Evolutionary conservation across 2,329 filamentous ascomycete species (phyloP), one percentile per base, ranked within the genome.

Genomic region (Trichoderma semiorbis): DNA sequence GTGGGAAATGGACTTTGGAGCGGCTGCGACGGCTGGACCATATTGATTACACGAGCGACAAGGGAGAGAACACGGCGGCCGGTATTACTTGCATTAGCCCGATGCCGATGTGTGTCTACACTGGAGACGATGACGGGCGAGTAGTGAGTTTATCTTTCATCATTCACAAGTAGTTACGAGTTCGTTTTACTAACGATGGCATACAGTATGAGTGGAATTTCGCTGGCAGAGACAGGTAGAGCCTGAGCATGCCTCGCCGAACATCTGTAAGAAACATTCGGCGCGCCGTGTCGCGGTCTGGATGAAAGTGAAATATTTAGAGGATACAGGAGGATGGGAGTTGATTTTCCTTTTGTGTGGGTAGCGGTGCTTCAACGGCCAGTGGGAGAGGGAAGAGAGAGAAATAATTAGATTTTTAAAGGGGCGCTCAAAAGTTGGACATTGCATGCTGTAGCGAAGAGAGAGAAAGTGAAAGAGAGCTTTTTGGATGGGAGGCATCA

Each of bases 41-140:
- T 79, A 85, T 90, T 50, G 93, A 97, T 78, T 78, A 79, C 65
- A 89, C 87, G 75, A 89, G 88, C 64, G 91, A 86, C 84, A 88
- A 79, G 82, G 89, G 78, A 76, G 83, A 79, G 6, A 89, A 89
- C 74, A 84, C 85, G 0, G 87, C 88, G 60, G 91, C 92, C 2
- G 91, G 91, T 0, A 95, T 98, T 73, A 97, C 93, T 47, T 97
- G 93, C 78, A 92, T 99, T 67, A 86, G 93, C 71, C 92, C 95
- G 3, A 92, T 95, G 87, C 90, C 93, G 68, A 91, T 92, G 74
- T 88, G 91, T 73, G 90, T 98, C 11, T 98, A 98, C 81, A 97
- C 95, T 0, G 96, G 95, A 3, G 96, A 98, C 83, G 96, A 98
- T 74, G 92, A 94, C 74, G 96, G 96, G 34, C 88, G 91, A 85